These are phyloP conservation scores for Colletotrichum salicis DNA, from an alignment of 2,329 filamentous ascomycete genomes.

Conservation along the genomic window DNA sequence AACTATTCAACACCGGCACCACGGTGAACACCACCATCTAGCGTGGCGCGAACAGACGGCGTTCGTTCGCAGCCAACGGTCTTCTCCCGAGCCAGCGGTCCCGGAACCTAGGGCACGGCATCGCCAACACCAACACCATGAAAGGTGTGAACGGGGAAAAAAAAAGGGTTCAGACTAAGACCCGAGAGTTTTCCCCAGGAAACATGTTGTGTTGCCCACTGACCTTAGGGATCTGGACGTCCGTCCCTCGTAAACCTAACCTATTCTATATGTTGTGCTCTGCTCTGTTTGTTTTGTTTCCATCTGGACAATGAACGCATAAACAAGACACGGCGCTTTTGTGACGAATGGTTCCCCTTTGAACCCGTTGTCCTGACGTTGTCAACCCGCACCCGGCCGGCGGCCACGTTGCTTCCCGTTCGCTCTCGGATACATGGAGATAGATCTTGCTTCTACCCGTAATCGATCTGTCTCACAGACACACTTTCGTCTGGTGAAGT, in stretches of 20 bases:
- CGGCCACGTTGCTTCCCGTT: slow-evolving; percentile 21
- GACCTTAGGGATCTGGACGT: background rate
- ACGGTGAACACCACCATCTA: slow-evolving; percentile 4
- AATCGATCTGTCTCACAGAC: slow-evolving; percentile 1
- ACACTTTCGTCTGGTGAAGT: background rate
- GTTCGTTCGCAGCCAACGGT: slow-evolving; percentile 21
- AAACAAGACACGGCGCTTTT: background rate
- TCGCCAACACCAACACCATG: background rate
- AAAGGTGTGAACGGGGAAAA: background rate
- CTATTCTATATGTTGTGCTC: background rate
- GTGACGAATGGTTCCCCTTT: background rate
- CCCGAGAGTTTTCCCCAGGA: slow-evolving; percentile 5
- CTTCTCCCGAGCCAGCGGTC: background rate
- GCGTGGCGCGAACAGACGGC: slow-evolving; percentile 27
- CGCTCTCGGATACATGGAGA: background rate
- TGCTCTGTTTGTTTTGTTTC: slow-evolving; percentile 4
- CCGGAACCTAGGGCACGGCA: slow-evolving; percentile 1
- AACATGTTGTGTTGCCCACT: slow-evolving; percentile 1
- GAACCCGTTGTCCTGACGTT: slow-evolving; percentile 13
- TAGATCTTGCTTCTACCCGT: background rate
- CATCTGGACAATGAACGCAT: slow-evolving; percentile 7
- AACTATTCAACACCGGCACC: background rate
- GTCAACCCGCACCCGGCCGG: background rate
- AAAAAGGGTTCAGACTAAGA: background rate
- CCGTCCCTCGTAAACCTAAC: background rate